Conservation (phyloP, 139 green algal species). For the Chlorella ohadii region DNA sequence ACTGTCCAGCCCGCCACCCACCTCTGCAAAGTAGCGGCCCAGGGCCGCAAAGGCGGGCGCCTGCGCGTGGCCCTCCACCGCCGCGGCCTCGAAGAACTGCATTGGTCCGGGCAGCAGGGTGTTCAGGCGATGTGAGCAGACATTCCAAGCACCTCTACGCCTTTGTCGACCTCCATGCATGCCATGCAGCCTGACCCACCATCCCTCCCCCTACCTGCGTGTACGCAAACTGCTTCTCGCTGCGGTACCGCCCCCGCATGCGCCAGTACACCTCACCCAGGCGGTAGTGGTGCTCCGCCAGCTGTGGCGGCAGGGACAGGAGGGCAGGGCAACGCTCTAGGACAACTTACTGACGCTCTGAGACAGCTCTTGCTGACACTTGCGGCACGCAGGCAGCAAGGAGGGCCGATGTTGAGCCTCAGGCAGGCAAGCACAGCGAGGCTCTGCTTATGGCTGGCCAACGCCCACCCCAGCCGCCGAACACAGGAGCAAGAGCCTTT, state of each 20-base stretch:
- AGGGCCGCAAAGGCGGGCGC: constrained; percentile 71
- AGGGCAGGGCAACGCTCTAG: background rate
- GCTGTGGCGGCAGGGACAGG: constrained; percentile 20
- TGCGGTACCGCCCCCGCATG: constrained; percentile 50
- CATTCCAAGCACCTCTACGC: no score
- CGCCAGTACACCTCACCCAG: constrained; percentile 66
- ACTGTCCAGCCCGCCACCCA: constrained; percentile 4
- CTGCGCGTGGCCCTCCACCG: constrained; percentile 65
- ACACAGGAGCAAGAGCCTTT: no score
- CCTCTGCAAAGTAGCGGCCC: constrained; percentile 46
- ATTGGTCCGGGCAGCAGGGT: background rate
- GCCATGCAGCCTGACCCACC: no score
- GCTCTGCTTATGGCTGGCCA: no score
- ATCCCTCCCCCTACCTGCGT: constrained; percentile 5
- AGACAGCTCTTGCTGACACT: no score
- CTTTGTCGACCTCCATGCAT: no score
- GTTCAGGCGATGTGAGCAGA: no score
- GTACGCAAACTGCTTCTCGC: constrained; percentile 52
- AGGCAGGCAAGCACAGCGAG: no score
- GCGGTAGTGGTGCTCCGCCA: constrained; percentile 65
- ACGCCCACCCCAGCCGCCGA: no score
- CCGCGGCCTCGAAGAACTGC: constrained; percentile 63
- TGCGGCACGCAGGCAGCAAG: no score
- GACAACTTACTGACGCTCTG: no score
- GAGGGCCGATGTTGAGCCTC: no score